Percentiles rank a stretch among this genome's conserved stretches.
phyloP scores from a whole-genome alignment of 2,329 filamentous ascomycete genomes.

The Ceratocystis destructans region DNA sequence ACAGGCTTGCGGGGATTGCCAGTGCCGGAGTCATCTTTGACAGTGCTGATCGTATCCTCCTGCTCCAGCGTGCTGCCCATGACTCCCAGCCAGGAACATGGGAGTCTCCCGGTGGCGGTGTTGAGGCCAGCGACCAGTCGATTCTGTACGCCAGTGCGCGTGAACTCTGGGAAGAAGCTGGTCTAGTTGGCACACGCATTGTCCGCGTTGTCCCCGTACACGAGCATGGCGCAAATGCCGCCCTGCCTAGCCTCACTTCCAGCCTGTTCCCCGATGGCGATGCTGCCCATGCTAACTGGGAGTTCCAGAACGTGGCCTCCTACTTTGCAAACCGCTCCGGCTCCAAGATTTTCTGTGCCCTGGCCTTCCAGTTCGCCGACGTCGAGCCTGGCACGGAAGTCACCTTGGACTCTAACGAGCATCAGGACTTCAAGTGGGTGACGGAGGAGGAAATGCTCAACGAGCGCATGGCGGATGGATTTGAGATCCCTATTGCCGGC shows the following conservation, averaged over 20 bases:
- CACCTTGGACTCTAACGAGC: constrained; percentile 30
- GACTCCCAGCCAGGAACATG: constrained; percentile 34
- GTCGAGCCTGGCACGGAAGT: constrained; percentile 22
- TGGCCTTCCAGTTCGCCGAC: constrained; percentile 29
- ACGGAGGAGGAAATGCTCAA: constrained; percentile 28
- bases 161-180: constrained; percentile 37
- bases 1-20: constrained; percentile 24
- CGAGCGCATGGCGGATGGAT: constrained; percentile 24
- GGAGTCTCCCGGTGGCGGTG: constrained; percentile 38
- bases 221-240: constrained; percentile 16
- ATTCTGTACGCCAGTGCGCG: constrained; percentile 33
- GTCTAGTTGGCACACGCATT: constrained; percentile 27
- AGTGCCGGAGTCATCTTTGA: constrained; percentile 28
- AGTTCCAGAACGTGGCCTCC: constrained; percentile 8
- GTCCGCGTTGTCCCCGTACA: constrained; percentile 25
- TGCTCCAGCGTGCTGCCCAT: constrained; percentile 33
- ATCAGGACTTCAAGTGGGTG: constrained; percentile 30
- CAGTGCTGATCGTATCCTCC: constrained; percentile 28
- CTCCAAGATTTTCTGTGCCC: constrained; percentile 24
- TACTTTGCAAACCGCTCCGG: constrained; percentile 28
- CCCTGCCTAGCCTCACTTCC: constrained; percentile 4
- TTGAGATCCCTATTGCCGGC: constrained; percentile 25
- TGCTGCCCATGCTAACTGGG: constrained; percentile 11
- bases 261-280: constrained; percentile 8
- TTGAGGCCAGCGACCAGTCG: constrained; percentile 30